Conservation (phyloP, 75 land plant genomes). For the Gnetum montanum region DNA sequence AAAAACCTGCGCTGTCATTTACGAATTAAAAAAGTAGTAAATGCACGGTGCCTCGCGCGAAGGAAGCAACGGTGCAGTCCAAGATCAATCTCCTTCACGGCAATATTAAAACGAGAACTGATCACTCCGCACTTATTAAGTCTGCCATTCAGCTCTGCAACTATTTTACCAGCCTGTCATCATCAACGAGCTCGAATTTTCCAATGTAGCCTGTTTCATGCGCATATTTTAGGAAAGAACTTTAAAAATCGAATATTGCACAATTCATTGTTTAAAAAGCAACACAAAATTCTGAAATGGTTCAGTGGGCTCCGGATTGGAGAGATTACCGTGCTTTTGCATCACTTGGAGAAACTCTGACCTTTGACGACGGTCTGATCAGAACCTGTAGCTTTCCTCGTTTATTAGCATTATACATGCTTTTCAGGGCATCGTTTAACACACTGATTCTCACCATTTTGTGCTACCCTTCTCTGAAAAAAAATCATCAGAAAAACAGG, state of each 20-base stretch:
- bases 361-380: constrained; percentile 60
- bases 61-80: constrained; percentile 62
- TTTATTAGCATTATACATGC: constrained; percentile 69
- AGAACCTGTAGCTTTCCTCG: constrained; percentile 60
- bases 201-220: constrained; percentile 75
- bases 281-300: too few relatives aligned
- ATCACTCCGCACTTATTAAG: constrained; percentile 67
- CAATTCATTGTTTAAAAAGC: too few relatives aligned
- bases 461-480: not conserved
- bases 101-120: constrained; percentile 54
- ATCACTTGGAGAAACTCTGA: constrained; percentile 55
- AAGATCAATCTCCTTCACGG: constrained; percentile 46
- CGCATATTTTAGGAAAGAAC: too few relatives aligned
- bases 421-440: constrained; percentile 61
- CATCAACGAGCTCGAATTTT: constrained; percentile 64
- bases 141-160: constrained; percentile 55
- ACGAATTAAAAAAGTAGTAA: too few relatives aligned
- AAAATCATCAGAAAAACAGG: too few relatives aligned
- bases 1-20: too few relatives aligned
- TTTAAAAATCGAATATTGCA: not conserved
- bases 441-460: constrained; percentile 58
- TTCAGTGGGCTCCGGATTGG: not conserved
- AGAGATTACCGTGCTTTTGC: constrained; percentile 53
- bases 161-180: constrained; percentile 55
- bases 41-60: constrained; percentile 48